phyloP scores from a whole-genome alignment of 805 yeast genomes.

The Wickerhamomyces subpelliculosus region DNA sequence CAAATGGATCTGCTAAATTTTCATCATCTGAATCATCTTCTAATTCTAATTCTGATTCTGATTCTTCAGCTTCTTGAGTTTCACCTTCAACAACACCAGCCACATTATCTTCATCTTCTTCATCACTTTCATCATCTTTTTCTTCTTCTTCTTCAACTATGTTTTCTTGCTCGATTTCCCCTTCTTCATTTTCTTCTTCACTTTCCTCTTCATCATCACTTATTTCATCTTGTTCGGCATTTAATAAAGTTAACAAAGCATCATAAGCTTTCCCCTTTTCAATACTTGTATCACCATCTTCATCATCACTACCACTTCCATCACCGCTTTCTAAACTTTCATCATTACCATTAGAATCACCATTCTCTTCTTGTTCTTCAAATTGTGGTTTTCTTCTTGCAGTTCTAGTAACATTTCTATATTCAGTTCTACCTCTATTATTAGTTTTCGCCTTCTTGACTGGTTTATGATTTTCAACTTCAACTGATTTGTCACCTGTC shows the following conservation, averaged over 20 bases:
- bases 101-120: constrained; percentile 26
- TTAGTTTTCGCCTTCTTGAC: constrained; percentile 5
- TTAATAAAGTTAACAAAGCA: constrained; percentile 59
- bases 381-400: constrained; percentile 29
- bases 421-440: constrained; percentile 50
- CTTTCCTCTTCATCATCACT: constrained; percentile 9
- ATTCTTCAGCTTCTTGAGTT: constrained; percentile 19
- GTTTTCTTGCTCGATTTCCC: not conserved
- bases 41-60: constrained; percentile 19
- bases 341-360: constrained; percentile 6
- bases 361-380: constrained; percentile 12
- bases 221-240: constrained; percentile 37
- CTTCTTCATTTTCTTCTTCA: constrained; percentile 8
- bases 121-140: constrained; percentile 17
- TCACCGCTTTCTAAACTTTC: not conserved
- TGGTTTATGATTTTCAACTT: not conserved
- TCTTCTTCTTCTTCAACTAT: constrained; percentile 12
- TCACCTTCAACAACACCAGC: constrained; percentile 23
- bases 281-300: constrained; percentile 7
- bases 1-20: constrained; percentile 62
- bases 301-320: constrained; percentile 13
- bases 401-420: constrained; percentile 54
- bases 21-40: constrained; percentile 27
- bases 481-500: too few species aligned
- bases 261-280: constrained; percentile 47